phyloP scores from a whole-genome alignment of 2,329 filamentous ascomycete species.

The Ophidiomyces ophidiicola region DNA sequence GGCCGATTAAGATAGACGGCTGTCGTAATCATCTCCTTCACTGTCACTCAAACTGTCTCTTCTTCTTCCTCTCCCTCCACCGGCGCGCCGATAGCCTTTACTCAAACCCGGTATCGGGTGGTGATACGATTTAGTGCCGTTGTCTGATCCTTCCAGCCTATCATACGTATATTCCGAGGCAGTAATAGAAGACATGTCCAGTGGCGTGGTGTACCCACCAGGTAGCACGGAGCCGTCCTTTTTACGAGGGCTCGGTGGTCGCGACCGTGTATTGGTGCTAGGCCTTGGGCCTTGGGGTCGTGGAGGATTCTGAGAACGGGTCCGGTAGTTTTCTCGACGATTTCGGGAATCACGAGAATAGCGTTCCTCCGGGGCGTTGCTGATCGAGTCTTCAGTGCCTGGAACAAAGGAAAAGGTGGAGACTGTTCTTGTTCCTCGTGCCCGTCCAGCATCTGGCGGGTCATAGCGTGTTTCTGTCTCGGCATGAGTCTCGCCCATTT shows the following conservation, averaged over 20 bases:
- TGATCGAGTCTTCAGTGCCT: slow-evolving; percentile 35
- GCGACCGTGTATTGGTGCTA: slow-evolving; percentile 18
- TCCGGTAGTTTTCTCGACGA: slow-evolving; percentile 7
- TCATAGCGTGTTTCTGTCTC: slow-evolving; percentile 32
- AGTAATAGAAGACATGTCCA: slow-evolving; percentile 32
- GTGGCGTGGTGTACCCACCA: slow-evolving; percentile 33
- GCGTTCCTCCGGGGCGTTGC: slow-evolving; percentile 29
- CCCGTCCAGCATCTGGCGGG: slow-evolving; percentile 25
- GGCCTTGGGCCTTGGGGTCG: slow-evolving; percentile 15
- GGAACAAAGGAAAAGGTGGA: slow-evolving; percentile 39
- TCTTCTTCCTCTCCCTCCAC: slow-evolving; percentile 30
- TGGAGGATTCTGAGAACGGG: slow-evolving; percentile 9
- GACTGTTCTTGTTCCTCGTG: slow-evolving; percentile 15
- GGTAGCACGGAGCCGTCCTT: slow-evolving; percentile 26
- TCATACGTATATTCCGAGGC: slow-evolving; percentile 32
- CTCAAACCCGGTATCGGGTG: slow-evolving; percentile 46
- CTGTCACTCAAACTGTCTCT: slow-evolving; percentile 46
- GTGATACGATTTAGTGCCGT: slow-evolving; percentile 43
- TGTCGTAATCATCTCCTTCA: slow-evolving; percentile 30
- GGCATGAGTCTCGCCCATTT: slow-evolving; percentile 17
- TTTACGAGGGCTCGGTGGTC: slow-evolving; percentile 29
- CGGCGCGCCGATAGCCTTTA: slow-evolving; percentile 31
- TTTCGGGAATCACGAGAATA: slow-evolving; percentile 9
- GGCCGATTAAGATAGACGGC: slow-evolving; percentile 14
- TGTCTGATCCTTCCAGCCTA: slow-evolving; percentile 29